Evolutionary conservation across 306 rosid genomes (phyloP).

Genomic region (Fragaria nilgerrensis): DNA sequence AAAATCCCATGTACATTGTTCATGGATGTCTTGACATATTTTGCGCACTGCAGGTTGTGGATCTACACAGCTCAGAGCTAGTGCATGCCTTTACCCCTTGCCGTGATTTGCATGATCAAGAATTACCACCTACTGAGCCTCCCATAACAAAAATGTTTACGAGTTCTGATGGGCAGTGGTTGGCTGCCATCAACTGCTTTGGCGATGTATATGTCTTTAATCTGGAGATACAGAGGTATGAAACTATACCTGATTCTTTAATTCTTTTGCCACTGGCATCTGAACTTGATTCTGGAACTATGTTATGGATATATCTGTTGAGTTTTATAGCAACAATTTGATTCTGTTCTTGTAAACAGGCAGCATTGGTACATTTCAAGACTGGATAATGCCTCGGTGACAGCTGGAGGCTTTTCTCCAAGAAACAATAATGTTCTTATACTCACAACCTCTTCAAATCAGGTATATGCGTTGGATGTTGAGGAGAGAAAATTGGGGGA

Average conservation of each 20-base stretch:
- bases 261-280: background rate
- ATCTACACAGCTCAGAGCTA: constrained; percentile 44
- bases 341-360: constrained; percentile 43
- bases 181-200: constrained; percentile 96
- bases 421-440: constrained; percentile 64
- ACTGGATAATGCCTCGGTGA: constrained; percentile 85
- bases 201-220: constrained; percentile 90
- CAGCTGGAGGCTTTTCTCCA: constrained; percentile 92
- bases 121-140: constrained; percentile 68
- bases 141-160: constrained; percentile 90
- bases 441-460: constrained; percentile 90
- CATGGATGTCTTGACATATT: constrained; percentile 12
- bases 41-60: constrained; percentile 61
- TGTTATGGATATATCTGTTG: background rate
- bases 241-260: background rate
- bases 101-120: constrained; percentile 50
- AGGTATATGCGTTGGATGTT: constrained; percentile 82
- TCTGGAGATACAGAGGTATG: constrained; percentile 74
- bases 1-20: background rate
- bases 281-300: background rate
- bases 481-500: constrained; percentile 86
- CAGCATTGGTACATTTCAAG: constrained; percentile 97
- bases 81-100: constrained; percentile 74
- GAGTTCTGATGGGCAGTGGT: constrained; percentile 95
- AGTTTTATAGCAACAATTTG: background rate